A percentile compares a stretch with the other conserved stretches of the same genome.
Conservation (phyloP, 495 filamentous ascomycete species). For the Xylaria acuta region DNA sequence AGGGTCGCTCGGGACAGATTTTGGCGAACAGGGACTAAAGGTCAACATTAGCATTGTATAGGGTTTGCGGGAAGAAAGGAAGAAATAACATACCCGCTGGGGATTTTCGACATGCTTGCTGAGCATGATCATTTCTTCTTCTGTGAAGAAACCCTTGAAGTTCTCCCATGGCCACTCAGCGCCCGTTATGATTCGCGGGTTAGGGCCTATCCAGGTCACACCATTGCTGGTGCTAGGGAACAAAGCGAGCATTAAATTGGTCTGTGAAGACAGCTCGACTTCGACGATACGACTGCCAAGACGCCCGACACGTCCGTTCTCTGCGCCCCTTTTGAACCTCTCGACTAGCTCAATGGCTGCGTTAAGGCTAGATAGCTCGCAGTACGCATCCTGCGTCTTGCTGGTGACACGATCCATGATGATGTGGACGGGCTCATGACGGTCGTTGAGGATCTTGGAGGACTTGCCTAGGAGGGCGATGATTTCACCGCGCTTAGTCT, state of each 20-base stretch:
- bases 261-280: conserved; percentile 65
- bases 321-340: conserved; percentile 47
- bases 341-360: conserved; percentile 63
- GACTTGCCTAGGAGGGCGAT: conserved; percentile 73
- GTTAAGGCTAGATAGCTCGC: conserved; percentile 64
- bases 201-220: conserved; percentile 61
- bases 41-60: conserved; percentile 20
- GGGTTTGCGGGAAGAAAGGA: background rate
- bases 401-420: conserved; percentile 81
- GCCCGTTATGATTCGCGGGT: conserved; percentile 51
- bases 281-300: conserved; percentile 71
- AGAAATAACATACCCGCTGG: conserved; percentile 27
- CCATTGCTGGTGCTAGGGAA: conserved; percentile 70
- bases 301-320: conserved; percentile 54
- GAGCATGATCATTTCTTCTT: conserved; percentile 72
- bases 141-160: conserved; percentile 72
- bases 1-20: conserved; percentile 73
- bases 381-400: conserved; percentile 79
- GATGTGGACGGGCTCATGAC: conserved; percentile 73
- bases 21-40: conserved; percentile 66
- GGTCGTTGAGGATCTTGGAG: conserved; percentile 62
- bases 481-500: conserved; percentile 69
- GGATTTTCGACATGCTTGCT: conserved; percentile 66
- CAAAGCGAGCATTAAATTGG: conserved; percentile 66
- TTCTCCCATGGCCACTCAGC: conserved; percentile 63